Percentiles rank a stretch among this genome's conserved stretches.
These are phyloP conservation scores for Bipolaris sorokiniana DNA, from an alignment of 2,329 filamentous ascomycete genomes.

Conservation along the genomic window DNA sequence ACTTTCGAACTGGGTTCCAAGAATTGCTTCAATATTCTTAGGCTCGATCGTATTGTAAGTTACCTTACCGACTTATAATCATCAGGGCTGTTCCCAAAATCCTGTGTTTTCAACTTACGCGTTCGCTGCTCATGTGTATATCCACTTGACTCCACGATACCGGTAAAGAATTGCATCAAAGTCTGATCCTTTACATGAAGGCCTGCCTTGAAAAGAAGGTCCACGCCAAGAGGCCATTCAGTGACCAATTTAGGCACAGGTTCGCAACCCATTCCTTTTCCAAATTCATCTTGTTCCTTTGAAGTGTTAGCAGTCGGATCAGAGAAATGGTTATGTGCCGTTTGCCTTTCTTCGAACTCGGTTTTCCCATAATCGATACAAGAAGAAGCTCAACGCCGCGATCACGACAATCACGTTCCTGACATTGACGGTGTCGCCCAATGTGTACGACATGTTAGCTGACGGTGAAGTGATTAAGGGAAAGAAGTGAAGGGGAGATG, in stretches of 20 bases:
- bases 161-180: not conserved
- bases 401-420: not conserved
- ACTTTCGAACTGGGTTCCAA: not conserved
- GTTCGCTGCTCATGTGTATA: not conserved
- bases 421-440: not conserved
- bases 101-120: not conserved
- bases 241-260: not conserved
- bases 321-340: not conserved
- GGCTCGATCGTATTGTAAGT: conserved; percentile 1
- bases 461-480: not conserved
- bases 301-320: not conserved
- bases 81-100: not conserved
- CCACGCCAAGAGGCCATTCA: not conserved
- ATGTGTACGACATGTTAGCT: not conserved
- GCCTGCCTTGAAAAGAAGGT: not conserved
- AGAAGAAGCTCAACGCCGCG: not conserved
- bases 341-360: not conserved
- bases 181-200: not conserved
- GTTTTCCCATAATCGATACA: not conserved
- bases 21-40: not conserved
- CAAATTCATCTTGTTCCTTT: not conserved
- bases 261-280: not conserved
- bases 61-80: not conserved
- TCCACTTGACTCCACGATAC: not conserved
- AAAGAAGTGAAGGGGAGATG: not conserved